Conservation (phyloP, 1,139 yeast species). For the Meyerozyma elateridarum region DNA sequence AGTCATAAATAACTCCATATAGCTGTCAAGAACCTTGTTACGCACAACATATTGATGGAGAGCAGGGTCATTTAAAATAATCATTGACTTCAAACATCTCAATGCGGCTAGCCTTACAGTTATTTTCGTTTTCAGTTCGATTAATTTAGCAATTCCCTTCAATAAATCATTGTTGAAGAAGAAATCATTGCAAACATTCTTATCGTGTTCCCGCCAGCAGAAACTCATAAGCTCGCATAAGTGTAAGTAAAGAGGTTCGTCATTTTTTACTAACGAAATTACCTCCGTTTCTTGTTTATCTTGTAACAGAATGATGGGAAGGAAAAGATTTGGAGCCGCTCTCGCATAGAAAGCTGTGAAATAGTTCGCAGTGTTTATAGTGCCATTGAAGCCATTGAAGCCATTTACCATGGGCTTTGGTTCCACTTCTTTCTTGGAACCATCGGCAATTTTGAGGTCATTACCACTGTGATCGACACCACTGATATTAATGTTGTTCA, state of each 20-base stretch:
- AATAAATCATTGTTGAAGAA: slow-evolving; percentile 54
- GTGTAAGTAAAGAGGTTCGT: slow-evolving; percentile 50
- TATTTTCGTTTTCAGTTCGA: slow-evolving; percentile 36
- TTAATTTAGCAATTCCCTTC: slow-evolving; percentile 43
- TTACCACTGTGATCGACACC: too few relatives aligned
- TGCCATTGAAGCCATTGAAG: slow-evolving; percentile 30
- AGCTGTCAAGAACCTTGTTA: slow-evolving; percentile 47
- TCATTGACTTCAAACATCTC: slow-evolving; percentile 56
- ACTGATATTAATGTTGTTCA: neutral
- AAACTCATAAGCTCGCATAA: slow-evolving; percentile 67
- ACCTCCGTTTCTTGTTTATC: slow-evolving; percentile 11
- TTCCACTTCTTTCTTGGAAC: too few relatives aligned
- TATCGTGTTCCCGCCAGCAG: slow-evolving; percentile 61
- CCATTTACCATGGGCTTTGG: too few relatives aligned
- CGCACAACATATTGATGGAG: slow-evolving; percentile 55
- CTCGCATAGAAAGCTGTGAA: slow-evolving; percentile 56
- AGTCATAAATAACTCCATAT: slow-evolving; percentile 48
- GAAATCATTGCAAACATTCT: slow-evolving; percentile 52
- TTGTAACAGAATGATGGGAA: slow-evolving; percentile 37
- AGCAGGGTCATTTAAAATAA: slow-evolving; percentile 56
- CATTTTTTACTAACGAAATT: slow-evolving; percentile 17
- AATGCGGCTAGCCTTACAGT: slow-evolving; percentile 63
- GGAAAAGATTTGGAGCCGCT: slow-evolving; percentile 58
- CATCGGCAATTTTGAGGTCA: too few relatives aligned
- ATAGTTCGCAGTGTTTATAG: slow-evolving; percentile 45